phyloP scores from a whole-genome alignment of 139 green algal genomes.

The Haematococcus lacustris region DNA sequence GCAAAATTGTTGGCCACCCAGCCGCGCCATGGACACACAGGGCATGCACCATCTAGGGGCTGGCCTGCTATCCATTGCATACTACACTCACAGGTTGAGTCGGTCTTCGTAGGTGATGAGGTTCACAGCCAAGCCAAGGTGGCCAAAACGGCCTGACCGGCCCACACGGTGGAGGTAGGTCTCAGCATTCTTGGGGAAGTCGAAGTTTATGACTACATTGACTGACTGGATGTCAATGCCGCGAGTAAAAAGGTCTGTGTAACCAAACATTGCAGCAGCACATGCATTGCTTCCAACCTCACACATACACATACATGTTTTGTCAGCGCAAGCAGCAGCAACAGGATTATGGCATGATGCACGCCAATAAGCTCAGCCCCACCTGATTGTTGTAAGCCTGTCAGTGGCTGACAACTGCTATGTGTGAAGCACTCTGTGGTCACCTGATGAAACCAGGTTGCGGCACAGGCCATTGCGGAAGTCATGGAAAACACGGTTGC shows the following conservation, averaged over 20 bases:
- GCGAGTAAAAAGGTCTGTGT: conserved; percentile 89
- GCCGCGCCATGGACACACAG: no score
- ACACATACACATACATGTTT: background rate
- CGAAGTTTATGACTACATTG: conserved; percentile 99
- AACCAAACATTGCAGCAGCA: background rate
- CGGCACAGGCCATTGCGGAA: conserved; percentile 96
- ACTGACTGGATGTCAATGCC: conserved; percentile 99
- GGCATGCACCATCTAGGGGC: no score
- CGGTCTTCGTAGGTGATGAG: conserved; percentile 98
- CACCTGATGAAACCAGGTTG: conserved; percentile 94
- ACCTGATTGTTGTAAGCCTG: no score
- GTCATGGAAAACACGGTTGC: conserved; percentile 99
- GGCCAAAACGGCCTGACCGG: conserved; percentile 94
- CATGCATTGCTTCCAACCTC: background rate
- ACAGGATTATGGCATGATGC: no score
- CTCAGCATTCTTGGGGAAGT: conserved; percentile 99
- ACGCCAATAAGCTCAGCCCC: no score
- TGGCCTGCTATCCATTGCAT: no score
- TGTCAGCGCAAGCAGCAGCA: conserved; percentile 3
- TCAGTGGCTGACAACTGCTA: no score
- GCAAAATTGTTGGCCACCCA: no score
- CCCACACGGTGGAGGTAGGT: conserved; percentile 98
- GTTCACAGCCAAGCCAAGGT: conserved; percentile 97
- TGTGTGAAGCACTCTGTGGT: no score
- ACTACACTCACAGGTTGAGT: conserved; percentile 89